Evolutionary conservation across 345 rosid genomes (phyloP).

Genomic region (Eucalyptus microcorys): DNA sequence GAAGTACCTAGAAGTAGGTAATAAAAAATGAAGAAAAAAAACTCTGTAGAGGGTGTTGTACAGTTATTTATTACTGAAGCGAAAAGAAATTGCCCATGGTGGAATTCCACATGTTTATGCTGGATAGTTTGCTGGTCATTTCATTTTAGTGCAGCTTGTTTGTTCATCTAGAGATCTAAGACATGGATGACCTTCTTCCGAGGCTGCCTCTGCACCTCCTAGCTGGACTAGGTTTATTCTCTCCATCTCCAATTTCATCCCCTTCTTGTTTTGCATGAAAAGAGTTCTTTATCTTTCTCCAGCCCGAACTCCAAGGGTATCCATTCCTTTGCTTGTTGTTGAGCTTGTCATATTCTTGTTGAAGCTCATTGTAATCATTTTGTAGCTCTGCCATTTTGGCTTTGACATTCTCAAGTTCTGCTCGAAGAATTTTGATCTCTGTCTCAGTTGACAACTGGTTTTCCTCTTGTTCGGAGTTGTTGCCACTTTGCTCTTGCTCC

Average conservation of each 20-base stretch:
- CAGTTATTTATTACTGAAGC: background rate
- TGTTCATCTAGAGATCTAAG: constrained; percentile 3
- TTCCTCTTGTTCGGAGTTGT: constrained; percentile 30
- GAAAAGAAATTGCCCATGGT: background rate
- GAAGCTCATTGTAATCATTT: constrained; percentile 54
- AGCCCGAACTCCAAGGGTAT: constrained; percentile 22
- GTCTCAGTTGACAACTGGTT: constrained; percentile 18
- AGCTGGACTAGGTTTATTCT: constrained; percentile 6
- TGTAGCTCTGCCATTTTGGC: constrained; percentile 51
- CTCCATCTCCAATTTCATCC: constrained; percentile 14
- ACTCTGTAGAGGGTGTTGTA: background rate
- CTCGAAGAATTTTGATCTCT: constrained; percentile 38
- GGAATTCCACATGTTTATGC: background rate
- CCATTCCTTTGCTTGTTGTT: constrained; percentile 28
- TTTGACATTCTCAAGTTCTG: constrained; percentile 51
- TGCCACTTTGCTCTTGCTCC: constrained; percentile 17
- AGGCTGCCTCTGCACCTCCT: constrained; percentile 1
- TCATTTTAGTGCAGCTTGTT: background rate
- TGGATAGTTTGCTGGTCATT: background rate
- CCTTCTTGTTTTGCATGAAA: constrained; percentile 28
- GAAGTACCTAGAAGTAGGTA: background rate
- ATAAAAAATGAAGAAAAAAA: background rate
- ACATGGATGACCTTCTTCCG: constrained; percentile 27
- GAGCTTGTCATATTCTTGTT: constrained; percentile 41
- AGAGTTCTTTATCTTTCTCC: constrained; percentile 46